Percentiles rank a stretch among this genome's conserved stretches.
Evolutionary conservation across 352 stramenopile species (phyloP).

Genomic region (Globisporangium spiculum): DNA sequence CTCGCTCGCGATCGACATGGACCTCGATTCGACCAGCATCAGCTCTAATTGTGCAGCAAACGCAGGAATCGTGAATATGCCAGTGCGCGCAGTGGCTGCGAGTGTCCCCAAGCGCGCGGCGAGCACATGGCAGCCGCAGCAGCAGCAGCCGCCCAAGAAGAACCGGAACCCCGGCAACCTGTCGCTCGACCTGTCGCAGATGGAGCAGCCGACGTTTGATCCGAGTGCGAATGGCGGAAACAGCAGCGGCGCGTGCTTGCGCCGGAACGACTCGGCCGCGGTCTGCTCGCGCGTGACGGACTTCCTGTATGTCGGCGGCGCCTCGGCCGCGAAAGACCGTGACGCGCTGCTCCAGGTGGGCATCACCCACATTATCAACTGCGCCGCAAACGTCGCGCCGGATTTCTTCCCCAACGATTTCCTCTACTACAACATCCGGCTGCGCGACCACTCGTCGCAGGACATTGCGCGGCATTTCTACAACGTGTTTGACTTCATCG

Average conservation of each 20-base stretch:
- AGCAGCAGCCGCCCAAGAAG: slow-evolving; percentile 32
- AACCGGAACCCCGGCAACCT: slow-evolving; percentile 80
- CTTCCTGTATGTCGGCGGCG: slow-evolving; percentile 87
- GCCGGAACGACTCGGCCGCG: slow-evolving; percentile 55
- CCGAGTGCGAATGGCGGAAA: slow-evolving; percentile 12
- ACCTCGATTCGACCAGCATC: slow-evolving; percentile 11
- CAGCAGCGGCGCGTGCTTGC: slow-evolving; percentile 16
- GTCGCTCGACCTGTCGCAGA: slow-evolving; percentile 76
- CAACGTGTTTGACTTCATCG: slow-evolving; percentile 88
- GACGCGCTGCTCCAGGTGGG: slow-evolving; percentile 58
- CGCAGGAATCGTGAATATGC: background rate
- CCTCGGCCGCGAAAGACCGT: slow-evolving; percentile 74
- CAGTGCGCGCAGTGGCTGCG: background rate
- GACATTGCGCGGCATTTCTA: slow-evolving; percentile 87
- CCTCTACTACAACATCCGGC: slow-evolving; percentile 80
- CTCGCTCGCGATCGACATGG: slow-evolving; percentile 18
- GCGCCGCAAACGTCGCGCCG: slow-evolving; percentile 70
- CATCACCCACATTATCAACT: slow-evolving; percentile 91
- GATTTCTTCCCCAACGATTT: slow-evolving; percentile 79
- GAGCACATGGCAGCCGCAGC: slow-evolving; percentile 28
- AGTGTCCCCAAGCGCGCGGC: slow-evolving; percentile 39
- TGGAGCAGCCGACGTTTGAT: slow-evolving; percentile 46
- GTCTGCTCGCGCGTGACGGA: slow-evolving; percentile 82
- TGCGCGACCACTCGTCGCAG: slow-evolving; percentile 87
- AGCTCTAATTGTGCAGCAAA: background rate